Percentiles rank a stretch among this genome's conserved stretches.
These are phyloP conservation scores for Iris pallida DNA, from an alignment of 116 monocot species.

Conservation along the genomic window DNA sequence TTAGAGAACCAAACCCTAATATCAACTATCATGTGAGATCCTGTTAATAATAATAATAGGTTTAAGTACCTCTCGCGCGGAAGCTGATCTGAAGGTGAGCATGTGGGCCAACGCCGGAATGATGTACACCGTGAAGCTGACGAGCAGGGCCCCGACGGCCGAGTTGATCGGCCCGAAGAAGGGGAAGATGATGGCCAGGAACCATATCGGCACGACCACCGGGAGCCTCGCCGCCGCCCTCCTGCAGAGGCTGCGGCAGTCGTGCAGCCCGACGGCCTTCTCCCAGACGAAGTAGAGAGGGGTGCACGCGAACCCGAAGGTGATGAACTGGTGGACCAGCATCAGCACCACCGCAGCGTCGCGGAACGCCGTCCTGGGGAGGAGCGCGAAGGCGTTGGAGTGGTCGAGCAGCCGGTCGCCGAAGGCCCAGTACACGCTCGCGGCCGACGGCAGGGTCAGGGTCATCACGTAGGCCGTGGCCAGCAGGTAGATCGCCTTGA, in stretches of 20 bases:
- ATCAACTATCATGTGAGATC: too few species aligned
- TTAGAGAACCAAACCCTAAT: too few species aligned
- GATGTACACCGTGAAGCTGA: slow-evolving; percentile 75
- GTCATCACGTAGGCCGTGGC: slow-evolving; percentile 70
- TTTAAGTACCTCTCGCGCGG: slow-evolving; percentile 44
- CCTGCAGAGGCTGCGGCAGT: slow-evolving; percentile 48
- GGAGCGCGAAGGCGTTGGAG: slow-evolving; percentile 63
- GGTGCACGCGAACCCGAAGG: slow-evolving; percentile 89
- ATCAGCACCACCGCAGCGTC: slow-evolving; percentile 68
- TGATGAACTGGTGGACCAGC: slow-evolving; percentile 90
- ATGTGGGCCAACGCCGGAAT: slow-evolving; percentile 68
- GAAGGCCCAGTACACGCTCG: slow-evolving; percentile 78
- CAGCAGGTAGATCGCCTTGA: slow-evolving; percentile 76
- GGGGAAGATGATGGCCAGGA: slow-evolving; percentile 65
- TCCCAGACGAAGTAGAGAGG: slow-evolving; percentile 92
- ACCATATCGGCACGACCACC: slow-evolving; percentile 67
- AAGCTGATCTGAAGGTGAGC: slow-evolving; percentile 45
- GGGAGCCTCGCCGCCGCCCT: slow-evolving; percentile 55
- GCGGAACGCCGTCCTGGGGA: slow-evolving; percentile 50
- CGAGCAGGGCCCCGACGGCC: slow-evolving; percentile 56
- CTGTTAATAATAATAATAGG: too few species aligned
- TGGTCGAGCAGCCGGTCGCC: slow-evolving; percentile 59
- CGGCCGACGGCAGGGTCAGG: slow-evolving; percentile 71
- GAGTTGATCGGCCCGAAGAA: slow-evolving; percentile 77
- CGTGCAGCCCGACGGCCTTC: slow-evolving; percentile 62